Percentiles rank a stretch among this genome's conserved stretches.
These are phyloP conservation scores for Tanacetum coccineum DNA, from an alignment of 129 eudicot species.

Conservation along the genomic window DNA sequence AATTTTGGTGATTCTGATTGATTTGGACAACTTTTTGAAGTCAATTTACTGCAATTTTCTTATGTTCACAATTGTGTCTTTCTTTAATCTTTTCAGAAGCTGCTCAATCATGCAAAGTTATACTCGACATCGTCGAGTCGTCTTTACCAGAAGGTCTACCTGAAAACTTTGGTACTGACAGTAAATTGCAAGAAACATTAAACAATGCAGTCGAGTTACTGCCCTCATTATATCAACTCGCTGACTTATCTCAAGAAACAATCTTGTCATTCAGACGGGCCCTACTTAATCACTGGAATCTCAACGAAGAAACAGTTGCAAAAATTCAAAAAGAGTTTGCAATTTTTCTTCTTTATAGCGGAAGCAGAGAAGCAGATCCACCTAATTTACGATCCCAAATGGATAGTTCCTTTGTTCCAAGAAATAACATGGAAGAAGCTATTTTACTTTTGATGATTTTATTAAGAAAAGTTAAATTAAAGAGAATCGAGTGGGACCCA, in stretches of 20 bases:
- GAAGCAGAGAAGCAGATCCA: constrained; percentile 57
- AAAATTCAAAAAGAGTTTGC: constrained; percentile 83
- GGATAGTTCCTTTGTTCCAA: constrained; percentile 70
- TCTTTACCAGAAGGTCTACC: constrained; percentile 91
- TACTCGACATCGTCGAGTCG: constrained; percentile 90
- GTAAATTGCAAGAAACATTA: constrained; percentile 91
- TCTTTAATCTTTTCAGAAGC: constrained; percentile 69
- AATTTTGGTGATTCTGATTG: neutral
- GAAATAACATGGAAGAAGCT: constrained; percentile 79
- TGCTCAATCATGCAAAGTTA: constrained; percentile 85
- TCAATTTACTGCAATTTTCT: neutral
- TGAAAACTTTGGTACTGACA: constrained; percentile 68
- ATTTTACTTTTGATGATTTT: constrained; percentile 71
- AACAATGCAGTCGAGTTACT: constrained; percentile 83
- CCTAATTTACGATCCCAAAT: constrained; percentile 65
- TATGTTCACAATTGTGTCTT: neutral
- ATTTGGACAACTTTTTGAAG: neutral
- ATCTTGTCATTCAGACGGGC: constrained; percentile 75
- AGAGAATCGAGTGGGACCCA: constrained; percentile 84
- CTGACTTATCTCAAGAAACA: constrained; percentile 71
- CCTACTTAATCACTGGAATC: constrained; percentile 79
- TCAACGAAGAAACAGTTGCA: constrained; percentile 53
- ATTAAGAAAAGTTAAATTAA: constrained; percentile 46
- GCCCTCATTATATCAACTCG: constrained; percentile 82
- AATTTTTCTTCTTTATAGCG: constrained; percentile 81